phyloP scores from a whole-genome alignment of 2,329 filamentous ascomycete species.

The Diaporthe humulicola region DNA sequence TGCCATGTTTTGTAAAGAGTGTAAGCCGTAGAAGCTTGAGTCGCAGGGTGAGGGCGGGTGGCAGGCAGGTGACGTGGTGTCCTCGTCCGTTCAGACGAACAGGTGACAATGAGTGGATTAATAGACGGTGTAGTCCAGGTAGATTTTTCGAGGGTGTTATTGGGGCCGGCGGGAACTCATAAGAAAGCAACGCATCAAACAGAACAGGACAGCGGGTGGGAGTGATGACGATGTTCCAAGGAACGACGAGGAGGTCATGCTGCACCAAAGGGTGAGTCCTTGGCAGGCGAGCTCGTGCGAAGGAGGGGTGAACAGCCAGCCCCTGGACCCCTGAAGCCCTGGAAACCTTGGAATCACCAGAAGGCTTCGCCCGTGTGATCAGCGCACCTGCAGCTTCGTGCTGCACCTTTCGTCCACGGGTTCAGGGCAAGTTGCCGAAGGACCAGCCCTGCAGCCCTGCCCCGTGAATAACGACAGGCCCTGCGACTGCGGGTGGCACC shows the following conservation, averaged over 20 bases:
- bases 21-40: neutral
- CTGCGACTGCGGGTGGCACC: neutral
- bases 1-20: slow-evolving; percentile 11
- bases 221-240: slow-evolving; percentile 19
- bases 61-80: slow-evolving; percentile 25
- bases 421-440: slow-evolving; percentile 1
- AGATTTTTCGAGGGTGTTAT: neutral
- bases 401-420: slow-evolving; percentile 1
- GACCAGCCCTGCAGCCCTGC: neutral
- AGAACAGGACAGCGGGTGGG: neutral
- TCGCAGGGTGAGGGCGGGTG: neutral
- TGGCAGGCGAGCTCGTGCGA: slow-evolving; percentile 10
- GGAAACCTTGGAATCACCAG: neutral
- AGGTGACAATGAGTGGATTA: slow-evolving; percentile 4
- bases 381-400: slow-evolving; percentile 15
- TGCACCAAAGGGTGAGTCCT: slow-evolving; percentile 1
- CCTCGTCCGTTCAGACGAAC: neutral
- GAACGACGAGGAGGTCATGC: slow-evolving; percentile 13
- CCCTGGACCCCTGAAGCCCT: neutral
- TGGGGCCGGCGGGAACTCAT: neutral
- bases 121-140: neutral
- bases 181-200: slow-evolving; percentile 6
- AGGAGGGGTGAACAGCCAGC: neutral
- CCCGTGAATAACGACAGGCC: neutral
- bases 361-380: neutral